These are phyloP conservation scores for Betula pendula DNA, from an alignment of 306 rosid genomes.

Conservation along the genomic window DNA sequence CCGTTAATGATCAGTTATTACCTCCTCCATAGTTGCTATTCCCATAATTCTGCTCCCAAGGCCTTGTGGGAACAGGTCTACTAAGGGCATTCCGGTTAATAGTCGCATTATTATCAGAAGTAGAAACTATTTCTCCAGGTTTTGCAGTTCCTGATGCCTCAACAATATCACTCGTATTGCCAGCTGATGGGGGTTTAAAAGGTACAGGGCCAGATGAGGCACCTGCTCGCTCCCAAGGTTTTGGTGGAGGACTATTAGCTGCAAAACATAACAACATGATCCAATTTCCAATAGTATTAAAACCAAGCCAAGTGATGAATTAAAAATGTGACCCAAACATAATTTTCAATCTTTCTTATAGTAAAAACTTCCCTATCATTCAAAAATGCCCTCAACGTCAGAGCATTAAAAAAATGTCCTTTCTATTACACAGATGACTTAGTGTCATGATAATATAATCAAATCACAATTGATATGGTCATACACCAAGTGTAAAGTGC, in stretches of 20 bases:
- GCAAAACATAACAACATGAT: conserved; percentile 31
- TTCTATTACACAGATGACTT: neutral
- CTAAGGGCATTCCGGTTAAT: conserved; percentile 56
- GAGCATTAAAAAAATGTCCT: neutral
- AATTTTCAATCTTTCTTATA: neutral
- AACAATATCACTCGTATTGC: conserved; percentile 85
- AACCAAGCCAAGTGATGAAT: neutral
- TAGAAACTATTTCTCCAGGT: conserved; percentile 89
- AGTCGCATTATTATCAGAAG: conserved; percentile 48
- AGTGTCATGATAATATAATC: neutral
- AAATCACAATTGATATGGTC: neutral
- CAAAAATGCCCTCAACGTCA: neutral
- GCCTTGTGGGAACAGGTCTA: conserved; percentile 88
- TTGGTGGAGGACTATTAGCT: conserved; percentile 79
- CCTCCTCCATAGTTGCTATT: conserved; percentile 71
- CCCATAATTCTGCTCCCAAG: conserved; percentile 91
- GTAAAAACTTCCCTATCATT: neutral
- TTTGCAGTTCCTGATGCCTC: conserved; percentile 97
- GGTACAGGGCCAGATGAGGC: conserved; percentile 85
- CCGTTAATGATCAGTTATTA: conserved; percentile 12
- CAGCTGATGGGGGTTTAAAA: conserved; percentile 80
- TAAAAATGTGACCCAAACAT: neutral
- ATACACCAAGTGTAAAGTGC: neutral
- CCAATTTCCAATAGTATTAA: conserved; percentile 6
- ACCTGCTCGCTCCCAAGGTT: conserved; percentile 94